phyloP scores from a whole-genome alignment of 441 rosid species.

The Jatropha podagrica region DNA sequence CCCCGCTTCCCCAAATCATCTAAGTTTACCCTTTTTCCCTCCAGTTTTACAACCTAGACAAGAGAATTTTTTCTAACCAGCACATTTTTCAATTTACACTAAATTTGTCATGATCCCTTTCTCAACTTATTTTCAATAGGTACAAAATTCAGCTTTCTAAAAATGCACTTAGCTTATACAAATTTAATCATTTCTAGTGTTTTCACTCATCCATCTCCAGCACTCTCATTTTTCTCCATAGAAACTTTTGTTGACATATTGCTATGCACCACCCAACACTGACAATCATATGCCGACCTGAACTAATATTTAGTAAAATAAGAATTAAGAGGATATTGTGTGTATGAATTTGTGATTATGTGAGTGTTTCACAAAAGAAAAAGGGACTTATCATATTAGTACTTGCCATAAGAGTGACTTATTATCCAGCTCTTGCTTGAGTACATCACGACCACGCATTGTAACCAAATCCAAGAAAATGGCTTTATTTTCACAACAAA shows the following conservation, averaged over 20 bases:
- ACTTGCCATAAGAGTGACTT: conserved; percentile 89
- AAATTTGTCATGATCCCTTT: background rate
- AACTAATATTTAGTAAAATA: background rate
- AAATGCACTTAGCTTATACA: background rate
- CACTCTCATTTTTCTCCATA: background rate
- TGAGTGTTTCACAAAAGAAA: background rate
- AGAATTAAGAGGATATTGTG: background rate
- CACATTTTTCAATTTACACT: background rate
- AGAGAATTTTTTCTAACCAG: background rate
- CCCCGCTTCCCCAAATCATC: no score
- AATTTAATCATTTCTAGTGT: background rate
- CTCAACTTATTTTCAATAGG: background rate
- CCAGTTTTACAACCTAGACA: background rate
- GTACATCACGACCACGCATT: conserved; percentile 97
- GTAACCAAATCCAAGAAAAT: conserved; percentile 96
- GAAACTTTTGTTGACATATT: no score
- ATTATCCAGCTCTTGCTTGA: conserved; percentile 95
- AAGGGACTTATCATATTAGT: background rate
- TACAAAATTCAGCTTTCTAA: background rate
- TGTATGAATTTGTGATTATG: background rate
- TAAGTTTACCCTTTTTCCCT: background rate
- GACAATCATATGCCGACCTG: background rate
- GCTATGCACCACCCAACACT: background rate
- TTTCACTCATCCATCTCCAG: background rate
- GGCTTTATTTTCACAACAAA: conserved; percentile 95